Conservation (phyloP, 2,329 filamentous ascomycete species). For the Fusarium mexicanum region DNA sequence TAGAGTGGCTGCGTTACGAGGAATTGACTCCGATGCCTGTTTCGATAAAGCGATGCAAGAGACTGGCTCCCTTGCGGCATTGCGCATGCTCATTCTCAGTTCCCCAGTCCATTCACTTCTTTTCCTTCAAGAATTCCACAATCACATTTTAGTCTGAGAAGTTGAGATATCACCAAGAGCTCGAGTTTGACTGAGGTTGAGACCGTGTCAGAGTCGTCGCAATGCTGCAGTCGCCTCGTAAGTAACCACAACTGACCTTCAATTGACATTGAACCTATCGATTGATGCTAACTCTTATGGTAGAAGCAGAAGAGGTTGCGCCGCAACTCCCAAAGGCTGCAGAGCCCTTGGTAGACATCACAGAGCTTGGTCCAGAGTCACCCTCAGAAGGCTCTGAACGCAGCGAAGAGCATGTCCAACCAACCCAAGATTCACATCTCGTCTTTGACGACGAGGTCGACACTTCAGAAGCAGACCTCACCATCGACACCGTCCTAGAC, state of each 20-base stretch:
- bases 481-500: background rate
- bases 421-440: background rate
- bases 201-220: background rate
- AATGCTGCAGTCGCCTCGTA: background rate
- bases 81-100: background rate
- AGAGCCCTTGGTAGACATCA: background rate
- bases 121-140: background rate
- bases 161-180: background rate
- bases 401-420: background rate
- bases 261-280: fast-evolving
- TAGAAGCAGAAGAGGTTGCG: background rate
- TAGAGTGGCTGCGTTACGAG: background rate
- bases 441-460: background rate
- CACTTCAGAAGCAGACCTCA: background rate
- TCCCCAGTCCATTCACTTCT: background rate
- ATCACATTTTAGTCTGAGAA: background rate
- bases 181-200: background rate
- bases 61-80: background rate
- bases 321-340: background rate
- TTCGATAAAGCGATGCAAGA: background rate
- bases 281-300: background rate
- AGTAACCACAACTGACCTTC: background rate
- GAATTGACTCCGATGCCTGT: background rate
- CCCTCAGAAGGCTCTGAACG: background rate
- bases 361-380: background rate